Evolutionary conservation across 2,329 filamentous ascomycete genomes (phyloP), one percentile per base, ranked within the genome.

Genomic region (Paecilomyces dactylethromorphus): DNA sequence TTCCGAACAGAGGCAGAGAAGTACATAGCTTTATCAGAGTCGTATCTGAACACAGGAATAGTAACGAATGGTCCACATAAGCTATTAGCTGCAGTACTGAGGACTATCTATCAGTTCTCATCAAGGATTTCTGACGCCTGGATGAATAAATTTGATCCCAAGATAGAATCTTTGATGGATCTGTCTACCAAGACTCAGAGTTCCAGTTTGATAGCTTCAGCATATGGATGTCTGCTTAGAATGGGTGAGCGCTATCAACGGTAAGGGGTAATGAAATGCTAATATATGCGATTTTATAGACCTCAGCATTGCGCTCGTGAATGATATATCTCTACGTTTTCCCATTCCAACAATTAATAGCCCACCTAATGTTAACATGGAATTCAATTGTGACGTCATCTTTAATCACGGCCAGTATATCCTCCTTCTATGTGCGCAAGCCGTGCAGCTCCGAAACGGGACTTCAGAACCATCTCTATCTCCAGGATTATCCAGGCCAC

Each of bases 201-300:
- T 54, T 56, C 3, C 31, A 69, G 11, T 45, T 56, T 71, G 3
- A 61, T 63, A n/a, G 65, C 68, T 3, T 63, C 65, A 7, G 60
- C 67, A 7, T 71, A 70, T 57, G 71, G 69, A 67, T 58, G 70
- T 53, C 63, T 66, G 54, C 21, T 68, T 52, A 63, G 70, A 54
- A 55, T 71, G 26, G 68, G 69, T 71, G 65, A 32, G 65, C 62
- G 7, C n/a, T 8, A n/a, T 5, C 6, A 21, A 45, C 5, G 18
- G 8, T n/a, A n/a, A 45, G 18, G 3, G 15, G 18, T 7, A 15
- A 6, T 7, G 7, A n/a, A 3, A 45, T n/a, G 15, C 35, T 45
- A n/a, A 45, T 4, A 3, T n/a, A 8, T 5, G 35, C 8, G 6
- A 2, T n/a, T n/a, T n/a, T n/a, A 7, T 18, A 45, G 35, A 45